Conservation (phyloP, 371 early-diverging fungal species). For the Lichtheimia corymbifera region DNA sequence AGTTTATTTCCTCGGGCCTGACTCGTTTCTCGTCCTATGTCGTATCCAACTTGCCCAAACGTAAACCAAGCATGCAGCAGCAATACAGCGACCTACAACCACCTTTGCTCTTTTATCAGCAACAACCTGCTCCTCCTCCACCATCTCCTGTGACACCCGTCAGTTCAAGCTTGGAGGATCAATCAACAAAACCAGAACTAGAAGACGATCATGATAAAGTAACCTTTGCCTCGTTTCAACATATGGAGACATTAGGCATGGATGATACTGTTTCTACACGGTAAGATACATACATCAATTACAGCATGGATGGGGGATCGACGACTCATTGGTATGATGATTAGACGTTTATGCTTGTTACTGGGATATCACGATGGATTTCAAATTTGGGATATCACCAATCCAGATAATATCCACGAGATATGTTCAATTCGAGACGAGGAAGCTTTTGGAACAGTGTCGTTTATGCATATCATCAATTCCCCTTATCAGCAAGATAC, state of each 20-base stretch:
- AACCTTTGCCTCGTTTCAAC: conserved; percentile 38
- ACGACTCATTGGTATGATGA: background rate
- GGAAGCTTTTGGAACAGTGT: conserved; percentile 46
- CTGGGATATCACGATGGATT: conserved; percentile 81
- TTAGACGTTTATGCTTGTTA: conserved; percentile 57
- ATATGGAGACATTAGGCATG: conserved; percentile 12
- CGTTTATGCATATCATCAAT: conserved; percentile 43
- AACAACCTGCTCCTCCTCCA: conserved; percentile 18
- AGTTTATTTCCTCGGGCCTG: conserved; percentile 59
- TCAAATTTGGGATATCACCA: conserved; percentile 80
- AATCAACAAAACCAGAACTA: conserved; percentile 15
- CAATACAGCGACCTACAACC: conserved; percentile 36
- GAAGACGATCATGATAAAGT: conserved; percentile 30
- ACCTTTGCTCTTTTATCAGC: conserved; percentile 24
- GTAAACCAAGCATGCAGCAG: conserved; percentile 29
- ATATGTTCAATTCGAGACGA: conserved; percentile 64
- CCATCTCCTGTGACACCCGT: conserved; percentile 12
- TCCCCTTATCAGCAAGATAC: conserved; percentile 3
- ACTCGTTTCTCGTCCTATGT: conserved; percentile 63
- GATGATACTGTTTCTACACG: background rate
- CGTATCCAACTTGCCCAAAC: conserved; percentile 45
- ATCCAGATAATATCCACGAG: conserved; percentile 73
- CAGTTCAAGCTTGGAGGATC: conserved; percentile 12
- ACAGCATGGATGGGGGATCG: background rate
- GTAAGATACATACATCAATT: background rate